Conservation (phyloP, 805 yeast genomes). For the Isabelozyma pseudorhagii region DNA sequence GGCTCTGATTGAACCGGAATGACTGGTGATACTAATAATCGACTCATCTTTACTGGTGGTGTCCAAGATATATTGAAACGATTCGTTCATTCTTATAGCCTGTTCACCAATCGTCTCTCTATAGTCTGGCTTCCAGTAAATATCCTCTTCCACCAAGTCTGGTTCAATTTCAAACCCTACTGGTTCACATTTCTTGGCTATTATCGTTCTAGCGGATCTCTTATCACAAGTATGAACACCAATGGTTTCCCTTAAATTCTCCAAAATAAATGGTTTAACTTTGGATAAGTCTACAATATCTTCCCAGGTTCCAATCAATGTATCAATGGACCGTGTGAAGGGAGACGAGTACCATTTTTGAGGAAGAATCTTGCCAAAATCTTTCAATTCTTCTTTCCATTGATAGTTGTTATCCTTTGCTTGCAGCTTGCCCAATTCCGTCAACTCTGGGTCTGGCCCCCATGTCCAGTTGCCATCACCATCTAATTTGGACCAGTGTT, state of each 20-base stretch:
- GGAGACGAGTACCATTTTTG: slow-evolving; percentile 47
- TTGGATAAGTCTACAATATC: slow-evolving; percentile 20
- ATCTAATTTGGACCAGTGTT: slow-evolving; percentile 39
- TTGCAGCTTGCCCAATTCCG: slow-evolving; percentile 42
- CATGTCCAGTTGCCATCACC: slow-evolving; percentile 48
- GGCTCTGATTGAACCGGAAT: slow-evolving; percentile 49
- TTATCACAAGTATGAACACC: slow-evolving; percentile 53
- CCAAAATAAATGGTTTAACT: slow-evolving; percentile 38
- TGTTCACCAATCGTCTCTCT: slow-evolving; percentile 42
- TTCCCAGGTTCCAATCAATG: slow-evolving; percentile 47
- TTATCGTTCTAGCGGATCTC: slow-evolving; percentile 33
- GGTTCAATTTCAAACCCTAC: slow-evolving; percentile 40
- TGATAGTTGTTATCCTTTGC: slow-evolving; percentile 42
- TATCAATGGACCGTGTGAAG: slow-evolving; percentile 48
- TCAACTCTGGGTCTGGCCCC: slow-evolving; percentile 53
- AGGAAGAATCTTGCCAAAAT: slow-evolving; percentile 32
- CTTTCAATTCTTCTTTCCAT: slow-evolving; percentile 34
- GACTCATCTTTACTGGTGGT: slow-evolving; percentile 14
- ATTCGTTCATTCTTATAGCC: slow-evolving; percentile 30
- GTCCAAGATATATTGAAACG: slow-evolving; percentile 34
- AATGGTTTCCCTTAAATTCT: slow-evolving; percentile 46
- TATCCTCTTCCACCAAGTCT: slow-evolving; percentile 46
- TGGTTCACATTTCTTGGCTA: slow-evolving; percentile 37
- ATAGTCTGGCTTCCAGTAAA: slow-evolving; percentile 33
- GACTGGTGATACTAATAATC: slow-evolving; percentile 44